Evolutionary conservation across 2,329 filamentous ascomycete species (phyloP), one percentile per base, ranked within the genome.

Genomic region (Magnaporthiopsis incrustans): DNA sequence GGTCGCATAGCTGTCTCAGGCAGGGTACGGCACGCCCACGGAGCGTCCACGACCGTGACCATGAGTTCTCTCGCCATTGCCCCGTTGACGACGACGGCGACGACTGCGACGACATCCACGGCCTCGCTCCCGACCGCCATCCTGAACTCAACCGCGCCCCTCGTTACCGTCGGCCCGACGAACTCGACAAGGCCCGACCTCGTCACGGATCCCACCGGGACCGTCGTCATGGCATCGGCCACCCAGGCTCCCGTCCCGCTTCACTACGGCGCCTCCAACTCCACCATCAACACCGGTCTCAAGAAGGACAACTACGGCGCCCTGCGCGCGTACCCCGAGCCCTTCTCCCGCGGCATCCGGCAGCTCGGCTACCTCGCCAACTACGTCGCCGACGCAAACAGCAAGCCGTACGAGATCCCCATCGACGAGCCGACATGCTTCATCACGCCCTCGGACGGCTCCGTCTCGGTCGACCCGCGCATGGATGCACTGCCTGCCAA

Each of bases 261-360:
- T n/a, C 60, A 53, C 27, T 61, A 44, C 26, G 35, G 38, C 22
- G 35, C 60, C 26, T 50, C 44, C 25, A 56, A 61, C 35, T 10
- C 38, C 18, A 22, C 60, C 25, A n/a, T 56, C 60, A 61, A 56
- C 50, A n/a, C 35, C 8, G 44, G 44, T 25, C 60, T 61, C 15
- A 50, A 50, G 25, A 61, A 56, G 60, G 60, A 61, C 60, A 61
- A 61, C 50, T 61, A 61, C 22, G 60, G 60, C 60, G 60, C 50
- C 25, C 44, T 61, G n/a, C 38, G 60, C 35, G 60, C 35, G 5
- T 61, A 61, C 7, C 60, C 60, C 11, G n/a, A 61, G 35, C 60
- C 60, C 33, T 61, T 61, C 25, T 18, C 60, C 44, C 60, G 60
- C 7, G 60, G 35, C 38, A 18, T 61, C 15, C 30, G 30, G 32